These are phyloP conservation scores for Nitzschia sp. DNA, from an alignment of 108 stramenopile species.

Conservation along the genomic window DNA sequence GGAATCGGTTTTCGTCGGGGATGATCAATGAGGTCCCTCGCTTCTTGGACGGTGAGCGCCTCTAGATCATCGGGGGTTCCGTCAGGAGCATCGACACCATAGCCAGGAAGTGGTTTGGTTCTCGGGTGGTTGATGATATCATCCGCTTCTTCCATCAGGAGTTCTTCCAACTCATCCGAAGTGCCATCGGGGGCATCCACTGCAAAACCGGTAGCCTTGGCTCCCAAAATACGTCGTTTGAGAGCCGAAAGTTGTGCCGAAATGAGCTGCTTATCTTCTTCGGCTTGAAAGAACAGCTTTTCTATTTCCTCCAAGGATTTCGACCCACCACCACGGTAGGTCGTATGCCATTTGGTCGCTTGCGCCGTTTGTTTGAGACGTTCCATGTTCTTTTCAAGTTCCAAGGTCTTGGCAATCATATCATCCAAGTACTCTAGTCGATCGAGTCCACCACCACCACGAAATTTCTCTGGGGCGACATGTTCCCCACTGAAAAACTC, in stretches of 20 bases:
- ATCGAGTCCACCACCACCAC: no score
- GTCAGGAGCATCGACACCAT: background rate
- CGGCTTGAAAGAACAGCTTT: conserved; percentile 8
- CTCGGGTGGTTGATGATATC: background rate
- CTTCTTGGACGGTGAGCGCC: no score
- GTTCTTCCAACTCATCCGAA: background rate
- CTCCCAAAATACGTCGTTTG: conserved; percentile 3
- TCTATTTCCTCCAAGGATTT: conserved; percentile 14
- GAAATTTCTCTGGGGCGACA: no score
- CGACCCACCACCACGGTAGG: background rate
- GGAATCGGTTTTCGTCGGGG: no score
- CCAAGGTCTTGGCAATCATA: conserved; percentile 23
- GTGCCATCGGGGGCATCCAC: conserved; percentile 19
- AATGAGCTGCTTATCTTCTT: background rate
- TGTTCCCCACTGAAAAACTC: no score
- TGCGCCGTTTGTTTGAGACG: conserved; percentile 6
- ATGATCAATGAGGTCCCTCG: no score
- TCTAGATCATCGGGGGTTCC: no score
- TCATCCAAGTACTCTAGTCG: conserved; percentile 32
- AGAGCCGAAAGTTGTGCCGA: conserved; percentile 8
- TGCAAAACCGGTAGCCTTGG: background rate
- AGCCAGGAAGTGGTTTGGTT: background rate
- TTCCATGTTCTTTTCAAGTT: conserved; percentile 20
- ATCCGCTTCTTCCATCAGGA: background rate
- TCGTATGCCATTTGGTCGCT: no score